Evolutionary conservation across 106 monocot genomes (phyloP).

Genomic region (Platanthera guangdongensis): DNA sequence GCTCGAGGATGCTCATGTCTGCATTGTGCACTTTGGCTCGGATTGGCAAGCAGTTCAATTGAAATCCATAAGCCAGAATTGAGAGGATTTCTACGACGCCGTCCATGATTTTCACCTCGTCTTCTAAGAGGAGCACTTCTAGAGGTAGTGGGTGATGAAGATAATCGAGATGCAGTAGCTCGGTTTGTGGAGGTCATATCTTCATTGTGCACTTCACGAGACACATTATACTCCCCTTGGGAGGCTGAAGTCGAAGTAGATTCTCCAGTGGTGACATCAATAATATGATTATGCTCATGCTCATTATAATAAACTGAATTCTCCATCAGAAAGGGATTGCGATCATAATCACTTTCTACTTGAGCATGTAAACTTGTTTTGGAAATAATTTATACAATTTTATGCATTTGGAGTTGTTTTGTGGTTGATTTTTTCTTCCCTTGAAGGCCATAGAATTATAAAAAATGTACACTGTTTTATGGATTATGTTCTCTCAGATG

Average conservation of each 20-base stretch:
- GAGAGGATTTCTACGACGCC: slow-evolving; percentile 41
- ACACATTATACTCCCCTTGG: slow-evolving; percentile 14
- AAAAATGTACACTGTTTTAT: too few relatives aligned
- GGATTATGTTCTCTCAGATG: too few relatives aligned
- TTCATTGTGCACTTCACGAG: slow-evolving; percentile 23
- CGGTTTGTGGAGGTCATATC: slow-evolving; percentile 23
- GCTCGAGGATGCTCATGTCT: slow-evolving; percentile 51
- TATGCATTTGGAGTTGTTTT: too few relatives aligned
- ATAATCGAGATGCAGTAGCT: slow-evolving; percentile 11
- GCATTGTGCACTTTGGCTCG: slow-evolving; percentile 58
- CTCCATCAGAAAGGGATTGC: slow-evolving; percentile 35
- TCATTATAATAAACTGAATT: slow-evolving; percentile 9
- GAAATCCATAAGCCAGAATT: slow-evolving; percentile 75
- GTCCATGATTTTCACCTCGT: slow-evolving; percentile 37
- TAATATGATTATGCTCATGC: slow-evolving; percentile 32
- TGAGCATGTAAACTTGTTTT: too few relatives aligned
- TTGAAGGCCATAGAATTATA: too few relatives aligned
- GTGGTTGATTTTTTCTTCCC: too few relatives aligned
- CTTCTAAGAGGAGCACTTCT: slow-evolving; percentile 31
- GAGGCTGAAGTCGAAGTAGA: slow-evolving; percentile 21
- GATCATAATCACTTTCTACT: slow-evolving; percentile 12
- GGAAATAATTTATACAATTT: too few relatives aligned
- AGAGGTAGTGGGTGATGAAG: slow-evolving; percentile 10
- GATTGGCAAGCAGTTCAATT: slow-evolving; percentile 43
- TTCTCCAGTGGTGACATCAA: slow-evolving; percentile 18